Evolutionary conservation across 805 yeast genomes (phyloP).

Genomic region (Spathaspora gorwiae): DNA sequence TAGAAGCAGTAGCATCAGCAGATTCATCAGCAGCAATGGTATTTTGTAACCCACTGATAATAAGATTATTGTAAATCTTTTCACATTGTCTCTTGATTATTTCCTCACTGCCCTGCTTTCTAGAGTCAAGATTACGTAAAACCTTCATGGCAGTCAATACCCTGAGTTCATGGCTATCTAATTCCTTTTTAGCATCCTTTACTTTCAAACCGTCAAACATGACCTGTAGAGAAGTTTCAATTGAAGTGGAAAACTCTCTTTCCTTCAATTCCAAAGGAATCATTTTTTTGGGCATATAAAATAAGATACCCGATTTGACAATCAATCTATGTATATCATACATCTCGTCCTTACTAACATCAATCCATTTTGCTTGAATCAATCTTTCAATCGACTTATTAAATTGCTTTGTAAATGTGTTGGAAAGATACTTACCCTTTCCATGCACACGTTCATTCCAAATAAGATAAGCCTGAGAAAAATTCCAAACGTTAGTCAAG

Average conservation of each 20-base stretch:
- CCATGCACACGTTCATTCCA: not conserved
- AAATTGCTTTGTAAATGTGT: conserved; percentile 6
- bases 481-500: conserved; percentile 17
- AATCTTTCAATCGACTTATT: conserved; percentile 21
- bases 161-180: conserved; percentile 14
- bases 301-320: conserved; percentile 23
- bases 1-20: too few species aligned
- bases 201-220: conserved; percentile 17
- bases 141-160: conserved; percentile 15
- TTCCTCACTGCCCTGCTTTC: not conserved
- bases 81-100: not conserved
- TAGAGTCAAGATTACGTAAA: conserved; percentile 8
- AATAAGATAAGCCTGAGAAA: conserved; percentile 20
- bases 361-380: conserved; percentile 22
- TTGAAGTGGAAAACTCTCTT: not conserved
- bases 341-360: conserved; percentile 9
- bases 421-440: not conserved
- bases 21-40: not conserved
- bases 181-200: conserved; percentile 4
- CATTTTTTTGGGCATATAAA: conserved; percentile 20
- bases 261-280: not conserved
- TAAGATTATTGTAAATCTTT: not conserved
- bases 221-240: not conserved
- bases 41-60: not conserved
- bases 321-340: conserved; percentile 21